Percentiles rank a stretch among this genome's conserved stretches.
phyloP scores from a whole-genome alignment of 2,329 filamentous ascomycete species.

The Stagonosporopsis rhizophila region DNA sequence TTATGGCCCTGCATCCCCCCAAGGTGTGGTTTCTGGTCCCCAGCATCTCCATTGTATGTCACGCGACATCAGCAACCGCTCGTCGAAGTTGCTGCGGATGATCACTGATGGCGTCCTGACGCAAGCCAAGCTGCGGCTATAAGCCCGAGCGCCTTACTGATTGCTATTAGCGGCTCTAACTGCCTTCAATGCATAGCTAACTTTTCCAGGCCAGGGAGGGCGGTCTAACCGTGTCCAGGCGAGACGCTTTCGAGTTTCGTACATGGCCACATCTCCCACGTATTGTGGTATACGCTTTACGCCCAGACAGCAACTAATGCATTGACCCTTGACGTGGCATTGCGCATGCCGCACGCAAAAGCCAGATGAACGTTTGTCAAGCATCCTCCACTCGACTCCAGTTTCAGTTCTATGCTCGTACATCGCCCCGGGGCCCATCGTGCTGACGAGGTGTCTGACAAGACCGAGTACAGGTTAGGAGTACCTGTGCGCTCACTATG shows the following conservation, averaged over 20 bases:
- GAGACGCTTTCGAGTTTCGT: not conserved
- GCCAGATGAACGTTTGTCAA: not conserved
- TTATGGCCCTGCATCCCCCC: not conserved
- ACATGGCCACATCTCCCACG: not conserved
- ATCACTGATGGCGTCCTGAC: slow-evolving; percentile 4
- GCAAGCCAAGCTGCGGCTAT: slow-evolving; percentile 12
- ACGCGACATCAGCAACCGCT: slow-evolving; percentile 9
- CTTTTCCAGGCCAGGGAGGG: not conserved
- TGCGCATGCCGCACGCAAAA: not conserved
- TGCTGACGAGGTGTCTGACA: not conserved
- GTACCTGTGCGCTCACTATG: not conserved
- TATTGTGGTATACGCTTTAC: not conserved
- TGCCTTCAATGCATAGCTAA: not conserved
- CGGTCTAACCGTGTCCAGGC: not conserved
- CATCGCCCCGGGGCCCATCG: not conserved
- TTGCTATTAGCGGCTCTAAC: not conserved
- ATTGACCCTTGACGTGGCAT: not conserved
- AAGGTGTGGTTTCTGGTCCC: not conserved
- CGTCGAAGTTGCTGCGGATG: not conserved
- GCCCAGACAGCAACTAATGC: not conserved
- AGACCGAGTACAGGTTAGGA: not conserved
- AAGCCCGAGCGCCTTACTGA: not conserved
- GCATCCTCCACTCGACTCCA: not conserved
- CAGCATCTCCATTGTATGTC: not conserved
- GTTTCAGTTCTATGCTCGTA: not conserved